Conservation (phyloP, 345 rosid genomes). For the Acer negundo region DNA sequence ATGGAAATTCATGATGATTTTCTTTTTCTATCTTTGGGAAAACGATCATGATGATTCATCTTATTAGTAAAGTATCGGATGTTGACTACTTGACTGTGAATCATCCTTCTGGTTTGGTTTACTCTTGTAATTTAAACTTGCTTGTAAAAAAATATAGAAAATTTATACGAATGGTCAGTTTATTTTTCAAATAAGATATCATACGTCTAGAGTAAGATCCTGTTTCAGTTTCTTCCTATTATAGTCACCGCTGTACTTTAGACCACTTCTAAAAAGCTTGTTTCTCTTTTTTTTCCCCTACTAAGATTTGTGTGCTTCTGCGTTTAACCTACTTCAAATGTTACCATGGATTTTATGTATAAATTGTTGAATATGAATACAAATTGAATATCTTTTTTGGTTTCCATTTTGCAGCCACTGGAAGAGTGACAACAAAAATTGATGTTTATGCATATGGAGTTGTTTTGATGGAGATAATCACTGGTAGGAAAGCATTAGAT, state of each 20-base stretch:
- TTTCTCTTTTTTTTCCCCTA: not conserved
- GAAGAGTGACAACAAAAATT: slow-evolving; percentile 88
- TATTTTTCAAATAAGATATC: not conserved
- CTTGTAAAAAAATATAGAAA: not conserved
- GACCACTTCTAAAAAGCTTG: not conserved
- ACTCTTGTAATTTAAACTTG: not conserved
- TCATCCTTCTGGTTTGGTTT: not conserved
- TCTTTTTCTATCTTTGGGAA: not conserved
- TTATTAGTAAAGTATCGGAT: not conserved
- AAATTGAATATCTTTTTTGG: not conserved
- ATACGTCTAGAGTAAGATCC: not conserved
- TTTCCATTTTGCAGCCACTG: slow-evolving; percentile 60
- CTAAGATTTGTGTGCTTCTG: not conserved
- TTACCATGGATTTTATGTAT: not conserved
- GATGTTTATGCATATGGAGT: slow-evolving; percentile 92
- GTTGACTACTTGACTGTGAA: not conserved
- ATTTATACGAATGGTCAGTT: not conserved
- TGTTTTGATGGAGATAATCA: slow-evolving; percentile 83
- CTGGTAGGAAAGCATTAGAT: slow-evolving; percentile 86
- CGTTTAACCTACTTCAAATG: not conserved
- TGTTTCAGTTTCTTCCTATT: not conserved
- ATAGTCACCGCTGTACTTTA: not conserved
- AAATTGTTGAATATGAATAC: slow-evolving; percentile 1
- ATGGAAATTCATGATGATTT: not conserved
- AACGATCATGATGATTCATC: not conserved